Conservation (phyloP, 306 rosid species). For the Vicia villosa region DNA sequence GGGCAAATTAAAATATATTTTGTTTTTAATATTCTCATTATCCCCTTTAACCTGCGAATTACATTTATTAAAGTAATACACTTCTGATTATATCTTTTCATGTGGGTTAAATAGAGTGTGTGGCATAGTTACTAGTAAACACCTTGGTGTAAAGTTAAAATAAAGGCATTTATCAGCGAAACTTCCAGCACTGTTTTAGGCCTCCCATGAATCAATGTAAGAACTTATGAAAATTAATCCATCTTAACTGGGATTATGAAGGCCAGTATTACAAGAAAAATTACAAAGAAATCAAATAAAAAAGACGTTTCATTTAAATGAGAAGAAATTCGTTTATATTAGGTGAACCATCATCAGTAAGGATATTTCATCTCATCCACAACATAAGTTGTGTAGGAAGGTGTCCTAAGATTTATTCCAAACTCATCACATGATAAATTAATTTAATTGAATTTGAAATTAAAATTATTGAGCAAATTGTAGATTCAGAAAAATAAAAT, state of each 20-base stretch:
- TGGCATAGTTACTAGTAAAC: slow-evolving; percentile 17
- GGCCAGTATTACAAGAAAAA: slow-evolving; percentile 43
- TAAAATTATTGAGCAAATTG: too few relatives aligned
- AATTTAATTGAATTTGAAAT: too few relatives aligned
- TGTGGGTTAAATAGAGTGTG: neutral
- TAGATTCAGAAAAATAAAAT: slow-evolving; percentile 45
- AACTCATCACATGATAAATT: slow-evolving; percentile 43
- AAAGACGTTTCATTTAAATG: neutral
- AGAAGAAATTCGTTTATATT: too few relatives aligned
- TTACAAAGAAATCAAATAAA: neutral
- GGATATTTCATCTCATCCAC: slow-evolving; percentile 54
- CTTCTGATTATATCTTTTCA: too few relatives aligned
- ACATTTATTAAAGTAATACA: too few relatives aligned
- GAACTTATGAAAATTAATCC: slow-evolving; percentile 36
- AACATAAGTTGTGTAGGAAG: slow-evolving; percentile 50
- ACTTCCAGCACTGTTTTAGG: slow-evolving; percentile 54
- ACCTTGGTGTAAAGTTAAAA: neutral
- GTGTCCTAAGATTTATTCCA: slow-evolving; percentile 63
- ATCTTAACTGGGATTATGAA: slow-evolving; percentile 88
- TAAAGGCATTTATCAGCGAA: slow-evolving; percentile 79
- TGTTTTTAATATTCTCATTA: too few relatives aligned
- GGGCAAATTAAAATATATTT: too few relatives aligned
- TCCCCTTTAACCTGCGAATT: too few relatives aligned
- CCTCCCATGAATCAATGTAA: slow-evolving; percentile 88
- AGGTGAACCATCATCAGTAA: slow-evolving; percentile 49